Evolutionary conservation across 306 rosid species (phyloP).

Genomic region (Abrus precatorius): DNA sequence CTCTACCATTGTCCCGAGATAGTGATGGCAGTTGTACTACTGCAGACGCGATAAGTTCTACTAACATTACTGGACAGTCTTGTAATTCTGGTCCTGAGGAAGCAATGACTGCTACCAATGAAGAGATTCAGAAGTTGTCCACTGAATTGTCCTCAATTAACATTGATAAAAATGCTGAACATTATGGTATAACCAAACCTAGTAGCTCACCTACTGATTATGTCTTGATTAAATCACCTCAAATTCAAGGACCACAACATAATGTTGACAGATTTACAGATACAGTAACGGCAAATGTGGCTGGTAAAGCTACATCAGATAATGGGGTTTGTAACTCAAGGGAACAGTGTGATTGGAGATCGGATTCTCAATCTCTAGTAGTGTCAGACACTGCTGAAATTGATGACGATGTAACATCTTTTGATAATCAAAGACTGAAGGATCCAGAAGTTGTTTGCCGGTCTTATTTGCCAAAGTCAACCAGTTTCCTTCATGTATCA

Average conservation of each 20-base stretch:
- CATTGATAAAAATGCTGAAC: slow-evolving; percentile 57
- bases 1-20: slow-evolving; percentile 59
- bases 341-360: slow-evolving; percentile 68
- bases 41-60: slow-evolving; percentile 54
- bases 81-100: slow-evolving; percentile 65
- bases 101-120: slow-evolving; percentile 61
- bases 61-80: slow-evolving; percentile 58
- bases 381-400: slow-evolving; percentile 54
- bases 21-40: slow-evolving; percentile 61
- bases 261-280: slow-evolving; percentile 62
- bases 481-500: slow-evolving; percentile 60
- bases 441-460: slow-evolving; percentile 84
- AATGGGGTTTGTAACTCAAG: slow-evolving; percentile 53
- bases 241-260: slow-evolving; percentile 54
- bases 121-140: slow-evolving; percentile 66
- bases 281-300: slow-evolving; percentile 38
- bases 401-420: slow-evolving; percentile 87
- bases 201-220: slow-evolving; percentile 57
- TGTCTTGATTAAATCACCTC: slow-evolving; percentile 56
- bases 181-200: slow-evolving; percentile 54
- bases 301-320: slow-evolving; percentile 53
- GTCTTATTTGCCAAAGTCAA: slow-evolving; percentile 66
- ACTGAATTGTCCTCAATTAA: slow-evolving; percentile 63
- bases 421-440: slow-evolving; percentile 92
- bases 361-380: slow-evolving; percentile 57